A percentile compares a stretch with the other conserved stretches of the same genome.
These are phyloP conservation scores for Thuidium tamariscinum DNA, from an alignment of 225 moss, liverwort and hornwort genomes.

Conservation along the genomic window DNA sequence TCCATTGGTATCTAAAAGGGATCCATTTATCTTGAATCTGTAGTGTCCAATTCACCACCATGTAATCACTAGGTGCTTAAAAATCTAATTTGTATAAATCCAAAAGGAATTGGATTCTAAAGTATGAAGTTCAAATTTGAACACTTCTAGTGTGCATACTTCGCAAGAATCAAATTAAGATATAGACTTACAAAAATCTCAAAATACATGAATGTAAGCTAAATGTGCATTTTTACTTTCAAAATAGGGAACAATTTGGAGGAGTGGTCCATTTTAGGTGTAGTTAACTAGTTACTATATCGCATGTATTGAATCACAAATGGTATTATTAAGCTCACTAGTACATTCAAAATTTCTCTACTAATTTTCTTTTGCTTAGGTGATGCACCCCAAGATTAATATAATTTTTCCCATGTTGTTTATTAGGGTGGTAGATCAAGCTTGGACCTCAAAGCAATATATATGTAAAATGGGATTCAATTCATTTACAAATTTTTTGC, in stretches of 20 bases:
- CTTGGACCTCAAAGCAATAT: not conserved
- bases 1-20: not conserved
- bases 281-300: not conserved
- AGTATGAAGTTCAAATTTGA: not conserved
- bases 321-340: not conserved
- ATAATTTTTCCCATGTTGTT: not conserved
- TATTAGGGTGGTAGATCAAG: not conserved
- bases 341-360: not conserved
- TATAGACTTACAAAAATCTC: not conserved
- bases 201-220: not conserved
- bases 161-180: not conserved
- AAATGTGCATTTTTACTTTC: no score
- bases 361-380: no score
- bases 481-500: no score
- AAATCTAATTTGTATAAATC: not conserved
- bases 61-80: not conserved
- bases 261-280: no score
- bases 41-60: not conserved
- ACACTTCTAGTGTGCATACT: not conserved
- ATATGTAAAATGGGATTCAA: no score
- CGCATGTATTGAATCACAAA: not conserved
- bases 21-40: no score
- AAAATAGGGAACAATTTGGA: no score
- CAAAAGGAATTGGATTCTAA: not conserved
- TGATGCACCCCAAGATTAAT: no score